These are phyloP conservation scores for Lenzites betulinus DNA, from an alignment of 768 basidiomycete species.

Conservation along the genomic window DNA sequence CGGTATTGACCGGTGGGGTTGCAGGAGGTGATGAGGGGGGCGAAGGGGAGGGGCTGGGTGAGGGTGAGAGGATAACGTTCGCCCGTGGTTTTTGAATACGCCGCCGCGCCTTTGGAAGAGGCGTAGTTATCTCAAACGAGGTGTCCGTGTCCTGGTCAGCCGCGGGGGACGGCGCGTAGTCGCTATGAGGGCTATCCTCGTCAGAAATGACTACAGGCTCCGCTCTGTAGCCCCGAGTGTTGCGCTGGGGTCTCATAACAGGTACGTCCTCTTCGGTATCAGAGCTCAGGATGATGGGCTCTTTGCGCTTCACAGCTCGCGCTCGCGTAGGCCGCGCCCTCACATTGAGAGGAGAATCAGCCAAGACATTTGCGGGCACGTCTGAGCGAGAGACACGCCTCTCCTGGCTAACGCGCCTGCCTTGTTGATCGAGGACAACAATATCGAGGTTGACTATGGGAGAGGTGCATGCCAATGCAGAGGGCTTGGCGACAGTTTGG, in stretches of 20 bases:
- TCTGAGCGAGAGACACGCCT: constrained; percentile 54
- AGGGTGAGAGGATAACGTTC: constrained; percentile 10
- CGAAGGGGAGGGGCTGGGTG: constrained; percentile 6
- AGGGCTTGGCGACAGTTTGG: constrained; percentile 13
- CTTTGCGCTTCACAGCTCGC: background rate
- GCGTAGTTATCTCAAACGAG: background rate
- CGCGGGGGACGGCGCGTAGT: background rate
- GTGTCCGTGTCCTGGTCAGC: background rate
- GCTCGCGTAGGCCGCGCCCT: background rate
- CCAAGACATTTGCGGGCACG: constrained; percentile 39
- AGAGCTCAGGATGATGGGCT: background rate
- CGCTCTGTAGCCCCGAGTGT: background rate
- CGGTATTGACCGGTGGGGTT: background rate
- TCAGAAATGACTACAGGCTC: constrained; percentile 17
- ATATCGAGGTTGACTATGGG: constrained; percentile 68
- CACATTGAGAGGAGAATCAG: background rate
- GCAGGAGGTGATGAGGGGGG: background rate
- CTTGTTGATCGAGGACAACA: constrained; percentile 61
- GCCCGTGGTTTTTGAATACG: background rate
- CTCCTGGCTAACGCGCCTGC: constrained; percentile 61
- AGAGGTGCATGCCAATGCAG: constrained; percentile 38
- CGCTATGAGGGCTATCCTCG: constrained; percentile 11
- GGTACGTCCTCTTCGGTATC: constrained; percentile 12
- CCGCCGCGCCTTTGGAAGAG: background rate
- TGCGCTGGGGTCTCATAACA: constrained; percentile 1